phyloP scores from a whole-genome alignment of 306 rosid species.

The Cucumis hystrix region DNA sequence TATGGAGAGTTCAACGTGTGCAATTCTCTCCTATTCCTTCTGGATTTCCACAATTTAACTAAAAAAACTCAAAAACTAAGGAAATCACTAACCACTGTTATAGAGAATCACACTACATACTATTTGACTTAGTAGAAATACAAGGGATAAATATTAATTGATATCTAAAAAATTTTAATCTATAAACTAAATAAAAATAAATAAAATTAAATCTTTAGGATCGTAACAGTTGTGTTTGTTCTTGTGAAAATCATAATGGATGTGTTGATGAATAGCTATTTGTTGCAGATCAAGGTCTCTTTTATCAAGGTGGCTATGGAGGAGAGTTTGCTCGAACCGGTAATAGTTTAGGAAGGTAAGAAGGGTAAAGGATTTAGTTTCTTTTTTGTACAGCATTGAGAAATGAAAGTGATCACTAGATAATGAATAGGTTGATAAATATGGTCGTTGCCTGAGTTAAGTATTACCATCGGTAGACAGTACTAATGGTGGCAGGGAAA shows the following conservation, averaged over 20 bases:
- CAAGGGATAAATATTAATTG: no score
- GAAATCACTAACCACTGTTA: no score
- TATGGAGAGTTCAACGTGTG: no score
- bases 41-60: no score
- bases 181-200: no score
- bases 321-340: constrained; percentile 33
- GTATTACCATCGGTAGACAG: neutral
- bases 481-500: neutral
- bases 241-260: neutral
- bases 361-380: neutral
- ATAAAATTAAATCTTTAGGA: no score
- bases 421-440: neutral
- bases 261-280: neutral
- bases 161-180: no score
- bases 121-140: no score
- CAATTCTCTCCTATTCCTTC: no score
- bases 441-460: neutral
- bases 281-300: constrained; percentile 53
- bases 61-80: no score
- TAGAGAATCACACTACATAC: no score
- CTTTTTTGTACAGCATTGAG: neutral
- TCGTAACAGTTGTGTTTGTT: no score
- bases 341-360: constrained; percentile 45
- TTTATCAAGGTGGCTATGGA: constrained; percentile 57
- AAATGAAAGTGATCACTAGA: neutral